A percentile compares a stretch with the other conserved stretches of the same genome.
Evolutionary conservation across 352 stramenopile species (phyloP).

Genomic region (Vaucheria bursata): DNA sequence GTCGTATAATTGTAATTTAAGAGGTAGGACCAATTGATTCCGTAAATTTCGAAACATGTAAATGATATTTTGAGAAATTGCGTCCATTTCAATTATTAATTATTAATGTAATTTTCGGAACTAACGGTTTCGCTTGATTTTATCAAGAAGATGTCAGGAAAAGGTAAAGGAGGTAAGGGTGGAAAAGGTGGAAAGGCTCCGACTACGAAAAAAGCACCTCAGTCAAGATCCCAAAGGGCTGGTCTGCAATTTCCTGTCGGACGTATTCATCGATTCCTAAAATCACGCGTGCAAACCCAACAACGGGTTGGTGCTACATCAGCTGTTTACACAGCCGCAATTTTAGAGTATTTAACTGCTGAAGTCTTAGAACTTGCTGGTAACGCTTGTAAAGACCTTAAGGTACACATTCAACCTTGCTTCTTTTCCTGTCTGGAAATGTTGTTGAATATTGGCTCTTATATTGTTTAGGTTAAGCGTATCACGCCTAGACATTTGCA

Average conservation of each 20-base stretch:
- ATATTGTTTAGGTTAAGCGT: conserved; percentile 85
- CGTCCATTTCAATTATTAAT: too few species aligned
- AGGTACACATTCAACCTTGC: too few species aligned
- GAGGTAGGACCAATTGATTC: too few species aligned
- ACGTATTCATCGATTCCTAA: conserved; percentile 98
- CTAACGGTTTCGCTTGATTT: too few species aligned
- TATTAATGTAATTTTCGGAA: too few species aligned
- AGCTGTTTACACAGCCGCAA: conserved; percentile 94
- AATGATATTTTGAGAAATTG: too few species aligned
- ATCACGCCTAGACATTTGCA: conserved; percentile 98
- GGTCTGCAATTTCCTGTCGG: conserved; percentile 98
- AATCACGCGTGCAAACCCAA: conserved; percentile 93
- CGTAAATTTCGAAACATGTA: too few species aligned
- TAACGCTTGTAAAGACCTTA: conserved; percentile 89
- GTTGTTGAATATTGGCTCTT: too few species aligned
- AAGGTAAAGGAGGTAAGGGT: conserved; percentile 71
- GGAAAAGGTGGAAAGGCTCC: conserved; percentile 98
- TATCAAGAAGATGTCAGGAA: conserved; percentile 57
- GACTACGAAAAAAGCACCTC: conserved; percentile 95
- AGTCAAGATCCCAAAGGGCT: conserved; percentile 93
- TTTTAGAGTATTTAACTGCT: conserved; percentile 99
- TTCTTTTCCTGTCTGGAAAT: too few species aligned
- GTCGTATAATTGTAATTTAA: too few species aligned
- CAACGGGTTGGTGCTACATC: conserved; percentile 97
- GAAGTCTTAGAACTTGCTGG: conserved; percentile 98